A percentile compares a stretch with the other conserved stretches of the same genome.
These are phyloP conservation scores for Dioscorea zingiberensis DNA, from an alignment of 106 monocot species.

Conservation along the genomic window DNA sequence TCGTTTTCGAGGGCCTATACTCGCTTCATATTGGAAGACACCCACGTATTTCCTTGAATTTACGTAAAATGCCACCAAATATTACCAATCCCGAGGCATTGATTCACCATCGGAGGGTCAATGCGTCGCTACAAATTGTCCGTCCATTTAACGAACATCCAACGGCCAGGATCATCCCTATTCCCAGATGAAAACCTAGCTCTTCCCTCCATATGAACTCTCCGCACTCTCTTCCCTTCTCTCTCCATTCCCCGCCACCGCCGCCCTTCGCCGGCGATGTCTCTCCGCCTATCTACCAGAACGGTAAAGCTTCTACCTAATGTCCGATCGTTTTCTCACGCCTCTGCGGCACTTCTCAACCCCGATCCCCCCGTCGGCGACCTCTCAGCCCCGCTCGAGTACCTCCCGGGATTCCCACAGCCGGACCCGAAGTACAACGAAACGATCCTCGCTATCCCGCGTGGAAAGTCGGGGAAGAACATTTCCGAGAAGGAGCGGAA, in stretches of 20 bases:
- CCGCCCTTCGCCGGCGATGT: constrained; percentile 18
- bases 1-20: too few relatives aligned
- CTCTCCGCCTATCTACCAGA: constrained; percentile 29
- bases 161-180: too few relatives aligned
- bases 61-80: too few relatives aligned
- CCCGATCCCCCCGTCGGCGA: not conserved
- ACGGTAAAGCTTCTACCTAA: not conserved
- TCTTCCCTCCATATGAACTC: too few relatives aligned
- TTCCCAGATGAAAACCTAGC: too few relatives aligned
- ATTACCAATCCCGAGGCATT: too few relatives aligned
- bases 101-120: too few relatives aligned
- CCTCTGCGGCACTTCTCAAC: constrained; percentile 18
- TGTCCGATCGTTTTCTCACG: constrained; percentile 8
- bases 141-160: too few relatives aligned
- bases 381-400: constrained; percentile 35
- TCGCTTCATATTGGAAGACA: too few relatives aligned
- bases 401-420: constrained; percentile 67
- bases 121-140: too few relatives aligned
- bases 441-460: constrained; percentile 66
- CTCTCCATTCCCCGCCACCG: constrained; percentile 3
- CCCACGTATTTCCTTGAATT: too few relatives aligned
- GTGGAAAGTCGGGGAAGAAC: constrained; percentile 57
- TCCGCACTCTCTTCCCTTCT: not conserved
- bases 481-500: constrained; percentile 77
- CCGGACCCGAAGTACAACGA: constrained; percentile 88